Conservation (phyloP, 1,284 basidiomycete genomes). For the Singerocomus rubriflavus region DNA sequence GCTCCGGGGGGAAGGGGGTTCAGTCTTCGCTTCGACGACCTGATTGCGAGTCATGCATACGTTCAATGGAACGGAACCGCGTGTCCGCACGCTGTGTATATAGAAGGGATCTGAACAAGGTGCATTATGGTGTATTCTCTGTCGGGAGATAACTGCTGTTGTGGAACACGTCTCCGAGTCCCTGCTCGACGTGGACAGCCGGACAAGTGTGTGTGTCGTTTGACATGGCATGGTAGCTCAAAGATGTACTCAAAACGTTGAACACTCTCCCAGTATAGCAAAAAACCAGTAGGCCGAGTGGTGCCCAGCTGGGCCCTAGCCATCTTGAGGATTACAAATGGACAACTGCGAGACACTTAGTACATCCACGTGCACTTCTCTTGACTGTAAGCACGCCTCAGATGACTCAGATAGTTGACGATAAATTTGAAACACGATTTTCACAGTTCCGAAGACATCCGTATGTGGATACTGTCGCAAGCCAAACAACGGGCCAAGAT, state of each 20-base stretch:
- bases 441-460: too few species aligned
- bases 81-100: too few species aligned
- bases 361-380: neutral
- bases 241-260: neutral
- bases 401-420: constrained; percentile 1
- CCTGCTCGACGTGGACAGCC: constrained; percentile 1
- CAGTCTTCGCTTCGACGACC: too few species aligned
- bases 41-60: too few species aligned
- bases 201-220: constrained; percentile 1
- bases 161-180: neutral
- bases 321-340: too few species aligned
- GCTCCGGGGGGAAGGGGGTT: neutral
- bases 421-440: neutral
- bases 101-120: neutral
- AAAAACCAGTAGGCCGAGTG: too few species aligned
- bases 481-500: too few species aligned
- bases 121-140: too few species aligned
- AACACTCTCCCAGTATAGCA: neutral
- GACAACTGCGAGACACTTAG: neutral
- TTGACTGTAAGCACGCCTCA: neutral
- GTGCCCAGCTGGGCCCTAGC: too few species aligned
- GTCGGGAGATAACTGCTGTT: constrained; percentile 1
- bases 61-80: too few species aligned
- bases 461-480: too few species aligned
- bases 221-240: neutral